Base-by-base conservation (phyloP, 2,329 filamentous ascomycete species). In the Claviceps capensis region DNA sequence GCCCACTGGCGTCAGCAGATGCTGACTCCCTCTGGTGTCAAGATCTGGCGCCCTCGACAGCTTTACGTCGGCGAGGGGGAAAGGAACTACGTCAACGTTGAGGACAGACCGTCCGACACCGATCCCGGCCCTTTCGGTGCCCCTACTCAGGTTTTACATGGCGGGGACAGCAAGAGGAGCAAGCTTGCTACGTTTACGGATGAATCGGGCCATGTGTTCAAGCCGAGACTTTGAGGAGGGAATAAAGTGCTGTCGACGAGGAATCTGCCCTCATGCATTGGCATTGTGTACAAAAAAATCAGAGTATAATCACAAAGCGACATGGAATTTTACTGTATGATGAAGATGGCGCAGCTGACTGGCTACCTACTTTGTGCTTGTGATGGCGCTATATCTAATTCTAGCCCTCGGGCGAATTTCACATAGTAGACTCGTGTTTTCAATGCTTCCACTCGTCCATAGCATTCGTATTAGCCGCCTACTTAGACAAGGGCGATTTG, bases 1-100 rank as follows among this genome's bases (percentile, higher is more conserved):
- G 73, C 73, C 2, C 73, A 76, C 61, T 76, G 73, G 73, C 67
- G 73, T 17, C 73, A 76, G 61, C 68, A 70, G 65, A 72, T 74
- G 66, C 64, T 76, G 26, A 70, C 68, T 40, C 62, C 65, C 0
- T 61, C 65, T 0, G 72, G 71, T 3, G 72, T 74, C 52, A 76
- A 76, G 66, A 76, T 76, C 58, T 75, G 73, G 69, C 60, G 73
- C 1, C 73, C 73, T 0, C 61, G 73, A 46, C 73, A 76, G 63
- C 58, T 76, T 16, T 76, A 76, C 57, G 43, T 74, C 1, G 73
- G 73, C 16, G 66, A 72, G 49, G 63, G 65, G 3, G 63, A 71
- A 62, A 62, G 73, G 34, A 63, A 71, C 13, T 76, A 75, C 53
- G 62, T 74, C n/a, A 64, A 70, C 7, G 55, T 65, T 0, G 58